phyloP scores from a whole-genome alignment of 2,329 filamentous ascomycete genomes.

The Nothopassalora personata region DNA sequence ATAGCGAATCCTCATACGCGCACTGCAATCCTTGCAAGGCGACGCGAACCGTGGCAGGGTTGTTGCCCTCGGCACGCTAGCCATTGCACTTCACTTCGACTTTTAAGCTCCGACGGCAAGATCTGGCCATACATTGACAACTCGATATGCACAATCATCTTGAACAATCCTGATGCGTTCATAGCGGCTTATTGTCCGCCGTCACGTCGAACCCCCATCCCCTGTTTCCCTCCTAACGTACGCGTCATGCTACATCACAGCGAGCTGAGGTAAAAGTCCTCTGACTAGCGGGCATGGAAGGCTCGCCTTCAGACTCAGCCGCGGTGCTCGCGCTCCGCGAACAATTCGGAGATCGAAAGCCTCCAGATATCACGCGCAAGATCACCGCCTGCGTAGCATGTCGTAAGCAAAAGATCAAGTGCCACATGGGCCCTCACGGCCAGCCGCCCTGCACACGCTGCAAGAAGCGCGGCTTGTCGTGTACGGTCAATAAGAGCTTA shows the following conservation, averaged over 20 bases:
- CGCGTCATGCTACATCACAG: background rate
- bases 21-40: background rate
- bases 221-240: no score
- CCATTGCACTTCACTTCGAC: background rate
- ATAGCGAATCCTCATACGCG: background rate
- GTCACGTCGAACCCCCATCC: no score
- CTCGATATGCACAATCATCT: background rate
- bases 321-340: conserved; percentile 19
- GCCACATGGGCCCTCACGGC: conserved; percentile 35
- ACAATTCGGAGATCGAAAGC: conserved; percentile 18
- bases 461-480: conserved; percentile 37
- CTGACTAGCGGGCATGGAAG: conserved; percentile 1
- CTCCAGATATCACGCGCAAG: conserved; percentile 28
- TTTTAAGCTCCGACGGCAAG: background rate
- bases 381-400: conserved; percentile 38
- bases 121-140: background rate
- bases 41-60: background rate
- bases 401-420: conserved; percentile 41
- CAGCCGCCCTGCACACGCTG: conserved; percentile 38
- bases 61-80: background rate
- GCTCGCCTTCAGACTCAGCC: conserved; percentile 12
- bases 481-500: conserved; percentile 39
- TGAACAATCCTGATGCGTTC: background rate
- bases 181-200: background rate
- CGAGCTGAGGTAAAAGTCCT: background rate